Percentiles rank a stretch among this genome's conserved stretches.
phyloP scores from a whole-genome alignment of 2,329 filamentous ascomycete species.

The Penicillium sp. region DNA sequence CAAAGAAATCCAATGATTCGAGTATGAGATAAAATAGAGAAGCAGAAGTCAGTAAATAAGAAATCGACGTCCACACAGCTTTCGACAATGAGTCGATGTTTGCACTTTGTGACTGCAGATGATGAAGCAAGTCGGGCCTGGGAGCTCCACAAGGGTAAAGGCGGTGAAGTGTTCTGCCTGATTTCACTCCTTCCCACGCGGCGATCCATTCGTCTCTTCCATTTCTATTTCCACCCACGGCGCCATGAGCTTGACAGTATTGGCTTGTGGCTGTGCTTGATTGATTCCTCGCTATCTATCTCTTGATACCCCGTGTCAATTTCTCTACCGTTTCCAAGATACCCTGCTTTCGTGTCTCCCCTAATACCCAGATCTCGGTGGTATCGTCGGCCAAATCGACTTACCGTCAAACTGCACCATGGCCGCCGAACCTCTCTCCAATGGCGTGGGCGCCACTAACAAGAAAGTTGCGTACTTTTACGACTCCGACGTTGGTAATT shows the following conservation, averaged over 20 bases:
- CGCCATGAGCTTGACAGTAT: constrained; percentile 16
- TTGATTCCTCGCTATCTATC: constrained; percentile 5
- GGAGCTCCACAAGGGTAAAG: constrained; percentile 30
- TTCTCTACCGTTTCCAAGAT: constrained; percentile 5
- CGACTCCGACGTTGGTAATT: constrained; percentile 96
- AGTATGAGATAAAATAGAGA: too few relatives aligned
- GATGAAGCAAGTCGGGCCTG: constrained; percentile 9
- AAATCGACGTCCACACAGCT: not conserved
- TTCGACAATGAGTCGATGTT: constrained; percentile 4
- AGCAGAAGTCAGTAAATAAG: too few relatives aligned
- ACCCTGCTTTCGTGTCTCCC: constrained; percentile 8
- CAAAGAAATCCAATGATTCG: not conserved
- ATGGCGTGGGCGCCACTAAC: constrained; percentile 49
- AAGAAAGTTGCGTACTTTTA: constrained; percentile 98
- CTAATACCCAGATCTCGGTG: constrained; percentile 3
- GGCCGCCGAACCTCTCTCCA: constrained; percentile 49
- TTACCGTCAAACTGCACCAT: constrained; percentile 30
- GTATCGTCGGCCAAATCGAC: constrained; percentile 6
- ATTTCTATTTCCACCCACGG: constrained; percentile 19
- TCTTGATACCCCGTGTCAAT: constrained; percentile 8
- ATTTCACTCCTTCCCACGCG: constrained; percentile 18
- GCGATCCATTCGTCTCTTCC: constrained; percentile 24
- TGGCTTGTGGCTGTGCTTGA: constrained; percentile 11
- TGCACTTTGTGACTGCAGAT: constrained; percentile 4
- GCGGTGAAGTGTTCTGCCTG: constrained; percentile 27